phyloP scores from a whole-genome alignment of 2,329 filamentous ascomycete species.

The Leptoxyphium fumago region DNA sequence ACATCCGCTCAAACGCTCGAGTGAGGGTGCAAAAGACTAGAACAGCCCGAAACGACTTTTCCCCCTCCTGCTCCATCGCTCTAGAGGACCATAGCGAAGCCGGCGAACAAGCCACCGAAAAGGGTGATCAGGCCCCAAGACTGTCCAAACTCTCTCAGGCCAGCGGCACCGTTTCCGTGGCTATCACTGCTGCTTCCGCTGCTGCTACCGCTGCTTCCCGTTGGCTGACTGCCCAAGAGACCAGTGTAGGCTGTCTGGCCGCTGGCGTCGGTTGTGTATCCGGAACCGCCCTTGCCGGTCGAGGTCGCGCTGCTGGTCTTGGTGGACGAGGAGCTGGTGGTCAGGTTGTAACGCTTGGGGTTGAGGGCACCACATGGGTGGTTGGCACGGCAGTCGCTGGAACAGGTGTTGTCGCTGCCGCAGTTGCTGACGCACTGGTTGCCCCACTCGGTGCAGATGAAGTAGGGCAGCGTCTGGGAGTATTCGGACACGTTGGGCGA shows the following conservation, averaged over 20 bases:
- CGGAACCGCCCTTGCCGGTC: conserved; percentile 17
- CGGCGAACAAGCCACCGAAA: conserved; percentile 40
- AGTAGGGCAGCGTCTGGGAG: conserved; percentile 65
- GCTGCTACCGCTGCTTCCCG: conserved; percentile 15
- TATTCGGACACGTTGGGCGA: conserved; percentile 62
- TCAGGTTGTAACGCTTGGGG: conserved; percentile 46
- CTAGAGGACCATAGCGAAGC: conserved; percentile 34
- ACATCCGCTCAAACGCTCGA: background rate
- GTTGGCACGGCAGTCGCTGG: conserved; percentile 45
- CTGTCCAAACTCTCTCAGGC: conserved; percentile 31
- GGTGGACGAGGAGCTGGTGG: conserved; percentile 26
- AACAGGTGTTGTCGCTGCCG: conserved; percentile 41
- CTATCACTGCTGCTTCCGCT: conserved; percentile 11
- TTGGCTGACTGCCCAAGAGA: conserved; percentile 21
- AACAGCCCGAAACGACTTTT: background rate
- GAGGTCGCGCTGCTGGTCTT: conserved; percentile 10
- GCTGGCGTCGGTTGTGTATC: conserved; percentile 19
- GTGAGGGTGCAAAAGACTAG: background rate
- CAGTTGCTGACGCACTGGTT: conserved; percentile 51
- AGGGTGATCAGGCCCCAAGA: conserved; percentile 42
- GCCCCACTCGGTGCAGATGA: conserved; percentile 57
- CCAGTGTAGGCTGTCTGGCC: conserved; percentile 29
- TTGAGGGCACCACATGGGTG: conserved; percentile 59
- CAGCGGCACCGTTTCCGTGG: conserved; percentile 3
- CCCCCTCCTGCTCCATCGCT: background rate